phyloP scores from a whole-genome alignment of 164 flowering plant genomes.

The Macadamia integrifolia region DNA sequence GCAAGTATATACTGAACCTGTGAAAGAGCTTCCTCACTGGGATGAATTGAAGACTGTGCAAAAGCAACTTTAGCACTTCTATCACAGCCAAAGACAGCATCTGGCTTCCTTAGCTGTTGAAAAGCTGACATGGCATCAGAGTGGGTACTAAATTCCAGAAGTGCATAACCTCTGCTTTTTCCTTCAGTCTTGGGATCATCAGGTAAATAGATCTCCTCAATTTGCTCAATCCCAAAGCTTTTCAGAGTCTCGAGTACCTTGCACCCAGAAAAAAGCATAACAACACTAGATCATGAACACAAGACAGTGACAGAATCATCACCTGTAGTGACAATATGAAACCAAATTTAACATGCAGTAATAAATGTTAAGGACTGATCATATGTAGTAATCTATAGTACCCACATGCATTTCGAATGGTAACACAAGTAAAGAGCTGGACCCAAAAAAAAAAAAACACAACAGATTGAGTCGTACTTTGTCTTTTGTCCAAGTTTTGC shows the following conservation, averaged over 20 bases:
- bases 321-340: slow-evolving; percentile 5
- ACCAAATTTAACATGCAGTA: neutral
- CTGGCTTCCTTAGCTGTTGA: slow-evolving; percentile 34
- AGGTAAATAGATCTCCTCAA: slow-evolving; percentile 32
- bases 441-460: neutral
- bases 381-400: neutral
- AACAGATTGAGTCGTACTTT: slow-evolving; percentile 18
- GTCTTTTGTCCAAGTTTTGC: slow-evolving; percentile 40
- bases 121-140: slow-evolving; percentile 39
- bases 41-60: slow-evolving; percentile 27
- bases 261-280: slow-evolving; percentile 6
- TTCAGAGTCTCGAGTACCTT: slow-evolving; percentile 32
- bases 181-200: slow-evolving; percentile 33
- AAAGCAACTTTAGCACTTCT: slow-evolving; percentile 41
- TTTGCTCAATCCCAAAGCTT: slow-evolving; percentile 26
- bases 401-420: neutral
- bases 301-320: slow-evolving; percentile 2
- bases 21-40: slow-evolving; percentile 31
- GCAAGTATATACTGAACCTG: slow-evolving; percentile 26
- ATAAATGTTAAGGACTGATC: neutral
- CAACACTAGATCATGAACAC: slow-evolving; percentile 10
- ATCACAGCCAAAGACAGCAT: slow-evolving; percentile 39
- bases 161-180: slow-evolving; percentile 33
- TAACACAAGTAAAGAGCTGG: neutral
- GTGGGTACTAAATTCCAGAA: slow-evolving; percentile 31